Percentiles rank a stretch among this genome's conserved stretches.
Evolutionary conservation across 331 rosid species (phyloP).

Genomic region (Pyrus hybrid): DNA sequence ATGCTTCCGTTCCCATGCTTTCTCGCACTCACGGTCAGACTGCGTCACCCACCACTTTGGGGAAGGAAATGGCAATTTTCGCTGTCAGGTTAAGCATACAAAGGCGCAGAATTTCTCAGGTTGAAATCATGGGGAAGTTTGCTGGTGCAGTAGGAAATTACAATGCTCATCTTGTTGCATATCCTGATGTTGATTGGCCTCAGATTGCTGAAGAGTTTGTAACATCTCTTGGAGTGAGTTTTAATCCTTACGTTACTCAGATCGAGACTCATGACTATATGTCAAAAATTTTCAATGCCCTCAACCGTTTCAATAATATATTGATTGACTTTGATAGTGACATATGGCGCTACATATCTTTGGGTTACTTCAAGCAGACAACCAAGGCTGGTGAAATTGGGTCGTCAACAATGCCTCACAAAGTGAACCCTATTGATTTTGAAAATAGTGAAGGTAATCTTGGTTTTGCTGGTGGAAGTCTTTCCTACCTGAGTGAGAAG

Average conservation of each 20-base stretch:
- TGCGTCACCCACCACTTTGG: slow-evolving; percentile 90
- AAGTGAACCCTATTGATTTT: slow-evolving; percentile 94
- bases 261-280: slow-evolving; percentile 84
- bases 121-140: slow-evolving; percentile 79
- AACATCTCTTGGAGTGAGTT: slow-evolving; percentile 65
- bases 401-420: slow-evolving; percentile 94
- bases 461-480: slow-evolving; percentile 65
- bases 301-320: slow-evolving; percentile 67
- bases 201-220: slow-evolving; percentile 55
- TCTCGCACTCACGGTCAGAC: slow-evolving; percentile 95
- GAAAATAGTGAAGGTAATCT: slow-evolving; percentile 95
- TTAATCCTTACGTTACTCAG: slow-evolving; percentile 79
- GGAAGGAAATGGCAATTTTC: slow-evolving; percentile 90
- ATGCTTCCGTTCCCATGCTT: slow-evolving; percentile 68
- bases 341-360: slow-evolving; percentile 73
- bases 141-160: slow-evolving; percentile 95
- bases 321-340: slow-evolving; percentile 83
- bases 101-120: slow-evolving; percentile 46
- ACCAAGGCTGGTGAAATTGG: slow-evolving; percentile 90
- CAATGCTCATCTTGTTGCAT: slow-evolving; percentile 78
- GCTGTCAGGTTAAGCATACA: slow-evolving; percentile 70
- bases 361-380: slow-evolving; percentile 79
- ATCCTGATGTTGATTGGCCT: slow-evolving; percentile 73
- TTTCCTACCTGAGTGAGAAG: slow-evolving; percentile 70
- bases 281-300: slow-evolving; percentile 61